Percentiles rank a stretch among this genome's conserved stretches.
Conservation (phyloP, 352 stramenopile species). For the Phytophthora pluvialis region DNA sequence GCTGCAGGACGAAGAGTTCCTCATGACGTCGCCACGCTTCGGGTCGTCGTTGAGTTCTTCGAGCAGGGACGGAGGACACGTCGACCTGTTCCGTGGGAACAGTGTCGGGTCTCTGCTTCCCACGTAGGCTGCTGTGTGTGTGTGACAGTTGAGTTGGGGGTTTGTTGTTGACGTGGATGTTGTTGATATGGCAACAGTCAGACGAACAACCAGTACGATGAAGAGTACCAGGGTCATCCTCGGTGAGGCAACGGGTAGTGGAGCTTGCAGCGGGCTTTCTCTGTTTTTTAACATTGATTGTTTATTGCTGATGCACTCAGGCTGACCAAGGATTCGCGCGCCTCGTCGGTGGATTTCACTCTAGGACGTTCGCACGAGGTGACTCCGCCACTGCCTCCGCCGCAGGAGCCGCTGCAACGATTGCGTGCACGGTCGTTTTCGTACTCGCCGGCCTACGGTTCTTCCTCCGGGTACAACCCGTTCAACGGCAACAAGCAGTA, state of each 20-base stretch:
- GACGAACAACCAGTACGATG: constrained; percentile 41
- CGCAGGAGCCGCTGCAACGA: constrained; percentile 68
- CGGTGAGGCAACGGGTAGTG: constrained; percentile 21
- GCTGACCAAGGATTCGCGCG: constrained; percentile 71
- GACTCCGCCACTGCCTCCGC: constrained; percentile 71
- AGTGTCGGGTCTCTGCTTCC: constrained; percentile 37
- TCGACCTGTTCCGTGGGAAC: constrained; percentile 40
- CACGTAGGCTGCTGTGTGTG: constrained; percentile 31
- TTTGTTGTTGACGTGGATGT: constrained; percentile 15
- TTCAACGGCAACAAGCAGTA: constrained; percentile 66
- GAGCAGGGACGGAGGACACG: constrained; percentile 26
- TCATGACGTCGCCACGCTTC: constrained; percentile 65
- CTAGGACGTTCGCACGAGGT: constrained; percentile 52
- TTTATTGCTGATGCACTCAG: constrained; percentile 9
- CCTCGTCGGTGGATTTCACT: constrained; percentile 83
- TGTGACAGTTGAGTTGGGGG: background rate
- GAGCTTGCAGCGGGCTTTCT: background rate
- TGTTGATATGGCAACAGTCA: constrained; percentile 33
- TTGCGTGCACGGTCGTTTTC: constrained; percentile 82
- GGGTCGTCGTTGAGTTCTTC: constrained; percentile 26
- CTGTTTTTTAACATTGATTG: constrained; percentile 4
- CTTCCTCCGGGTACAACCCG: constrained; percentile 52
- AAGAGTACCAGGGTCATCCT: constrained; percentile 38
- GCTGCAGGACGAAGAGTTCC: constrained; percentile 70
- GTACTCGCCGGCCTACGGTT: constrained; percentile 67